Evolutionary conservation across 2,329 filamentous ascomycete species (phyloP).

Genomic region (Penicillium sp.): DNA sequence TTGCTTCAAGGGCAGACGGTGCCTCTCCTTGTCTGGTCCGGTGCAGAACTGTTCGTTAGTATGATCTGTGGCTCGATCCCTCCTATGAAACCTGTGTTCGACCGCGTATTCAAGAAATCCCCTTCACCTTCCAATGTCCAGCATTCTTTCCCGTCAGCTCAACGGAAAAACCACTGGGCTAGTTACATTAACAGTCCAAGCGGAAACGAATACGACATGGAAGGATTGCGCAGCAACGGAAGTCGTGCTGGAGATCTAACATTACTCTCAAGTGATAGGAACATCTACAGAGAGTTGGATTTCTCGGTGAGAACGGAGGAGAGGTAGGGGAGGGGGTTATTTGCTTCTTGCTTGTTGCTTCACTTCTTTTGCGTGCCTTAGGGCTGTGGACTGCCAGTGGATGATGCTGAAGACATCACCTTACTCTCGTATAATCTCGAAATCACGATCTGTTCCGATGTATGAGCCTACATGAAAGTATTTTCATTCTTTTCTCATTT

Average conservation of each 20-base stretch:
- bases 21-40: not conserved
- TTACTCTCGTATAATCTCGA: too few relatives aligned
- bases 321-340: not conserved
- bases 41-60: not conserved
- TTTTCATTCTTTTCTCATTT: too few relatives aligned
- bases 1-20: not conserved
- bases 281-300: not conserved
- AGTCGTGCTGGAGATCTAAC: not conserved
- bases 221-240: not conserved
- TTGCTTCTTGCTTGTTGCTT: not conserved
- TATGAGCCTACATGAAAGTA: too few relatives aligned
- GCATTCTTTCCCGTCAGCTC: not conserved
- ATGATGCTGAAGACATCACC: too few relatives aligned
- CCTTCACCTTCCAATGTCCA: not conserved
- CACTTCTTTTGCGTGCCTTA: too few relatives aligned
- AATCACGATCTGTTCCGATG: too few relatives aligned
- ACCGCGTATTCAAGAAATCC: not conserved
- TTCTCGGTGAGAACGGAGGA: not conserved
- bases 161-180: not conserved
- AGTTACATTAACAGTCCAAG: not conserved
- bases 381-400: too few relatives aligned
- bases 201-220: not conserved
- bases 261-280: not conserved
- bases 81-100: not conserved
- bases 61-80: conserved; percentile 2